These are phyloP conservation scores for Nepenthes gracilis DNA, from an alignment of 148 eudicot species.

Conservation along the genomic window DNA sequence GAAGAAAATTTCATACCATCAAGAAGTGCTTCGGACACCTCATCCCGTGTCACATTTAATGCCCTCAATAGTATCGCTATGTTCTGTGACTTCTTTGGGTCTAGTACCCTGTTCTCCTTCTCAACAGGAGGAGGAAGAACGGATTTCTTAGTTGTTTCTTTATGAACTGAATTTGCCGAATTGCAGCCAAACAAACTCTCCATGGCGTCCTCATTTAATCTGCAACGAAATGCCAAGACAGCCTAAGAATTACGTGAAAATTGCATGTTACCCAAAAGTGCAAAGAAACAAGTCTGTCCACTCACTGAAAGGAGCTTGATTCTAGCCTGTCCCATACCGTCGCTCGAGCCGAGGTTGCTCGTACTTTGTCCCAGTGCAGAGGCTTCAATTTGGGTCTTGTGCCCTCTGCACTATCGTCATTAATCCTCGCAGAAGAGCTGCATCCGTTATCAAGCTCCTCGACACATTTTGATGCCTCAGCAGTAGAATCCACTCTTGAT, in stretches of 20 bases:
- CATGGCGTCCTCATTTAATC: slow-evolving; percentile 55
- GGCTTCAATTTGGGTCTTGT: slow-evolving; percentile 72
- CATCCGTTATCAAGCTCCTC: slow-evolving; percentile 22
- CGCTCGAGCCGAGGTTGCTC: slow-evolving; percentile 73
- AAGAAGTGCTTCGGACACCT: slow-evolving; percentile 46
- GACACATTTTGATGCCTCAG: slow-evolving; percentile 17
- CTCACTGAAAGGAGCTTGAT: slow-evolving; percentile 96
- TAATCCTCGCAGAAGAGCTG: slow-evolving; percentile 32
- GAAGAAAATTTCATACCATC: slow-evolving; percentile 26
- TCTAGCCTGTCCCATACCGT: slow-evolving; percentile 93
- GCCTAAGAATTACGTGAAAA: background rate
- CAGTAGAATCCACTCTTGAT: slow-evolving; percentile 14
- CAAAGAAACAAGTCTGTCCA: background rate
- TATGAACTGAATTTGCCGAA: slow-evolving; percentile 8
- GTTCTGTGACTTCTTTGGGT: slow-evolving; percentile 53
- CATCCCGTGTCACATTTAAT: slow-evolving; percentile 43
- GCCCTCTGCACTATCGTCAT: slow-evolving; percentile 52
- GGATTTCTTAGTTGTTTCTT: slow-evolving; percentile 18
- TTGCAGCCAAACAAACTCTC: slow-evolving; percentile 43
- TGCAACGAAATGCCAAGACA: slow-evolving; percentile 9
- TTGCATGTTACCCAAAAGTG: background rate
- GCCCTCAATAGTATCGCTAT: slow-evolving; percentile 45
- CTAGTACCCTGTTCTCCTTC: slow-evolving; percentile 36
- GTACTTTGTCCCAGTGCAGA: slow-evolving; percentile 91
- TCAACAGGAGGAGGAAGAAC: slow-evolving; percentile 21